A percentile compares a stretch with the other conserved stretches of the same genome.
Evolutionary conservation across 2,329 filamentous ascomycete genomes (phyloP).

Genomic region (Trichoderma hamatum): DNA sequence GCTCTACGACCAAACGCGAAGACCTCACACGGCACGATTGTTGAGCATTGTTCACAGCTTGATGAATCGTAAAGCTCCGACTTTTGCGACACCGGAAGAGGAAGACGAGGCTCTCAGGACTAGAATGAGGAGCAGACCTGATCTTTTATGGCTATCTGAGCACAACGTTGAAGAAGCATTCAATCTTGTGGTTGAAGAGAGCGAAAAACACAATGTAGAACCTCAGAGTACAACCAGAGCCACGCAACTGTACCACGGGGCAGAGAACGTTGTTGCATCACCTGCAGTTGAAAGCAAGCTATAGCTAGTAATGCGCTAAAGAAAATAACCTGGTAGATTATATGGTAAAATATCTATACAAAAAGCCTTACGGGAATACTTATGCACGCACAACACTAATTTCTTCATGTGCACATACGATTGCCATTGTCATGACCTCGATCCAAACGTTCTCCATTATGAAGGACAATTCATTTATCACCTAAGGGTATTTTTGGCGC

Average conservation of each 20-base stretch:
- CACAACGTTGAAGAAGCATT: conserved; percentile 28
- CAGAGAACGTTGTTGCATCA: neutral
- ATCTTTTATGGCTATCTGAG: conserved; percentile 29
- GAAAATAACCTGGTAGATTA: too few species aligned
- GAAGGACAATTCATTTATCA: neutral
- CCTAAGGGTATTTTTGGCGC: conserved; percentile 1
- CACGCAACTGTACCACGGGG: neutral
- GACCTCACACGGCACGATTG: conserved; percentile 26
- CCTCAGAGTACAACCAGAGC: too few species aligned
- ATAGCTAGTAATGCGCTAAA: neutral
- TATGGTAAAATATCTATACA: neutral
- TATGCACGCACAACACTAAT: neutral
- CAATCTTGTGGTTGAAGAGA: neutral
- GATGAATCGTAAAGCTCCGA: conserved; percentile 7
- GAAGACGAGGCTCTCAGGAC: conserved; percentile 23
- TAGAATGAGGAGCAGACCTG: conserved; percentile 26
- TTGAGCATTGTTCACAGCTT: conserved; percentile 24
- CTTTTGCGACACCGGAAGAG: conserved; percentile 12
- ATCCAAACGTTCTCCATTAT: neutral
- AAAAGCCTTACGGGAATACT: neutral
- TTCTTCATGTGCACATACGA: neutral
- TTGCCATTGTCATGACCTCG: neutral
- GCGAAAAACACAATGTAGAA: neutral
- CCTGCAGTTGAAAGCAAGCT: neutral
- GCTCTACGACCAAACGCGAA: conserved; percentile 28